Base-by-base conservation (phyloP, 768 basidiomycete genomes). In the Leccinum rimulosum region DNA sequence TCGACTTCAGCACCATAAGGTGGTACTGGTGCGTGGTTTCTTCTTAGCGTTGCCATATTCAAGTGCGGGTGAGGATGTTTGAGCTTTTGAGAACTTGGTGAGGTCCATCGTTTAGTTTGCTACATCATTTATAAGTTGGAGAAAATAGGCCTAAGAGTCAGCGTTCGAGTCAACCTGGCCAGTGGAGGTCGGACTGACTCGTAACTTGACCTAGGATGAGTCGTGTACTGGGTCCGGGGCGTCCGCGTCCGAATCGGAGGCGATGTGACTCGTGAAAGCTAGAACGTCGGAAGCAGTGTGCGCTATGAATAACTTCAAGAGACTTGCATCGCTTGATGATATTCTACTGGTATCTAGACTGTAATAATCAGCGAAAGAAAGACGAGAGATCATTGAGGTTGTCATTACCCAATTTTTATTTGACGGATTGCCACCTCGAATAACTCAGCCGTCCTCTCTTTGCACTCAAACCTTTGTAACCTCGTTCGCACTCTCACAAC, bases 1-100 rank as follows among this genome's bases (percentile, higher is more conserved):
- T 64, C 56, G 1, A 62, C 61, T 1, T 19, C 52, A 31, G 56
- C 54, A 31, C 48, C 61, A 56, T 54, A 59, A 31, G 55, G 57
- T 4, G 54, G 55, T 4, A 51, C 9, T 50, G 65, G 56, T 4
- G 59, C 10, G 14, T 61, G 68, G 5, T 8, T 22, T 50, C 65
- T 64, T n/a, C 8, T 67, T 6, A 62, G 59, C 1, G 68, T 70
- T n/a, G 65, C 60, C 68, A 68, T 68, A 19, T 4, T 14, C 35
- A 25, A 49, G 25, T 12, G 17, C 36, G 10, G 36, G 12, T 52
- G 51, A 40, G 10, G 47, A 50, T n/a, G 4, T 25, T 50, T 53
- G 58, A 43, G 15, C 5, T 25, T 31, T 50, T 54, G 57, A 28
- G 2, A 50, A 31, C 17, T 50, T 22, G 48, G 11, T 49, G 43